A percentile compares a stretch with the other conserved stretches of the same genome.
Evolutionary conservation across 768 basidiomycete genomes (phyloP).

Genomic region (Kwoniella dejecticola): DNA sequence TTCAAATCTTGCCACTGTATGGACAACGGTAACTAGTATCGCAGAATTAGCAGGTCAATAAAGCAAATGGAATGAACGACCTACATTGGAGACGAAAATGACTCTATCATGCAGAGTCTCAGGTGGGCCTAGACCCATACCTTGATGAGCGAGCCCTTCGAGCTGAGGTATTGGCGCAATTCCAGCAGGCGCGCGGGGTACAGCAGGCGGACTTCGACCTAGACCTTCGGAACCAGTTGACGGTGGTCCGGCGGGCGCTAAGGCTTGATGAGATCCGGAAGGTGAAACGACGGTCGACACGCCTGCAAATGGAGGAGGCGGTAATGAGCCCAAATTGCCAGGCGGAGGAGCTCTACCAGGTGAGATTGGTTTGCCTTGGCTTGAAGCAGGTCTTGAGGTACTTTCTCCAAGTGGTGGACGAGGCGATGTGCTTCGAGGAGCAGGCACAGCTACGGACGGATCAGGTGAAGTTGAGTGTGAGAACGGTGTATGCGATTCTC

Average conservation of each 20-base stretch:
- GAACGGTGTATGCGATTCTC: constrained; percentile 4
- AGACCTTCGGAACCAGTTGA: background rate
- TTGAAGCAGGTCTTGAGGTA: constrained; percentile 14
- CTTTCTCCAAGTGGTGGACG: background rate
- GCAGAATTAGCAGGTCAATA: background rate
- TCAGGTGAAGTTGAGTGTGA: constrained; percentile 21
- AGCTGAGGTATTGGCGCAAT: constrained; percentile 21
- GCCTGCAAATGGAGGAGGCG: constrained; percentile 24
- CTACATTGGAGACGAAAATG: constrained; percentile 48
- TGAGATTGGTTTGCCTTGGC: constrained; percentile 6
- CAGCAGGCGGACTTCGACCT: constrained; percentile 1
- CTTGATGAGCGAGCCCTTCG: constrained; percentile 42
- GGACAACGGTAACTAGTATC: constrained; percentile 50
- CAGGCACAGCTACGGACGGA: background rate
- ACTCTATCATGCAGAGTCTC: constrained; percentile 44
- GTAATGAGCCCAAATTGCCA: constrained; percentile 26
- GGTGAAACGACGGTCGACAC: constrained; percentile 23
- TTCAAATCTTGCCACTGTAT: constrained; percentile 91
- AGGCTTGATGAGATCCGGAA: background rate
- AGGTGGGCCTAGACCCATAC: constrained; percentile 39
- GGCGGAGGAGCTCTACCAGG: constrained; percentile 29
- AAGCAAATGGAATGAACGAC: background rate
- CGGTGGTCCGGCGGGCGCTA: background rate
- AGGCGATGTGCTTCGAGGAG: constrained; percentile 8
- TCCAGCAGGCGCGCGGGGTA: background rate